Base-by-base conservation (phyloP, 192 early-diverging fungal species). In the Chytriomyces hyalinus region DNA sequence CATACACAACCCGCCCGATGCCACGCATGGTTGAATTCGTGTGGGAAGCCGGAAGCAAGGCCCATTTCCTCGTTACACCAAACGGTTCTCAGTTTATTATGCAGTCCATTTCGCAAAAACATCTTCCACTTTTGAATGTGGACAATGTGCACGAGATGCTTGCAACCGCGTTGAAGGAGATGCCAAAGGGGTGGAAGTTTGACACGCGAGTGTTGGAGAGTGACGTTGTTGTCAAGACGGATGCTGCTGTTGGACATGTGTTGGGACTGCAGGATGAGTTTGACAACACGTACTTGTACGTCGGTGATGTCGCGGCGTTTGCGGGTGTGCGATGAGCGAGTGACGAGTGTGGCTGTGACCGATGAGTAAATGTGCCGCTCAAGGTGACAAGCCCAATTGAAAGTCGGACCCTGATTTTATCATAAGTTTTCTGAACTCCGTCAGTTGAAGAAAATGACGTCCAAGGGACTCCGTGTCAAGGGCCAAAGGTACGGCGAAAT, bases 101-200 rank as follows among this genome's bases (percentile, higher is more conserved):
- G 13, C 53, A 57, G 53, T n/a, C 15, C 53, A 57, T 57, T n/a
- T 57, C 53, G 53, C 53, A 57, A 20, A 57, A 57, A 5, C 15
- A n/a, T n/a, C 0, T n/a, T 20, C 53, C 53, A 57, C 51, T 15
- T 13, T 57, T 57, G 53, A 20, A 13, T n/a, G 53, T 57, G 53
- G 53, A 57, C 20, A 20, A 20, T 13, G 15, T 57, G 53, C 15
- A 57, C 4, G 53, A 13, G 53, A 57, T 20, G 53, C 53, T 57
- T 57, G 53, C 20, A 0, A 13, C 0, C 20, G 53, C 53, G 36
- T 36, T 36, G 36, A 36, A 36, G 53, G 53, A 57, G 5, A n/a
- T 57, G 53, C 53, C 53, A 13, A 57, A 57, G 53, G 53, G 53
- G 53, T 57, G 53, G 53, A 57, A 20, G 53, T 57, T 57, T 57